Base-by-base conservation (phyloP, 495 filamentous ascomycete genomes). In the Penicillium odoratum region DNA sequence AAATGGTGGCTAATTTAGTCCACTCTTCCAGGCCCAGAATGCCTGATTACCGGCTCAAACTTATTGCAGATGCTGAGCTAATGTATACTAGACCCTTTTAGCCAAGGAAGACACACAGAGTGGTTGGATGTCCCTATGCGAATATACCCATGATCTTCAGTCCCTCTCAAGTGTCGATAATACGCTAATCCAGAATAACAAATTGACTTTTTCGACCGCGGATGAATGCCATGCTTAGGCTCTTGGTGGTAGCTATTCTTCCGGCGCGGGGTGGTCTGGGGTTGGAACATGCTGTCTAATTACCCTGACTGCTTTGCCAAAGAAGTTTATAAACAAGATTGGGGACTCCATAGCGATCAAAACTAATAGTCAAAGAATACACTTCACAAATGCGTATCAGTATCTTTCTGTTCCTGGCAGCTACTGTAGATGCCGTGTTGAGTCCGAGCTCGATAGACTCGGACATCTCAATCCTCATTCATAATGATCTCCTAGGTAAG, bases 401-500 rank as follows among this genome's bases (percentile, higher is more conserved):
- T 25, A 26, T 44, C 7, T 16, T 44, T 25, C 11, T 55, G 3
- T 46, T 46, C 38, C n/a, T 59, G 46, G 61, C 54, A 43, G 29
- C 48, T 16, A 45, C 40, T 25, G 53, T 50, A 13, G 31, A 28
- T 8, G 58, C 60, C n/a, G 47, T 53, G 48, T 50, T 60, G 16
- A 62, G 62, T 18, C 61, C 64, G 4, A 25, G 26, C 2, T 45
- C 46, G 4, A 46, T 67, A 48, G 26, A 58, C 21, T 62, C 61
- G 1, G 64, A 67, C 33, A 30, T 67, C 13, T 62, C 62, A 6
- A 57, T 67, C 43, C 49, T 67, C 15, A 65, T 67, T 33, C 64
- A 67, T 31, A 67, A 67, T 65, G 64, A 67, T 25, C 34, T 64
- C 18, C 28, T 45, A 51, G 58, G 64, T 67, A 31, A 21, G 21